Base-by-base conservation (phyloP, 768 basidiomycete species). In the Boletus subparvulus region DNA sequence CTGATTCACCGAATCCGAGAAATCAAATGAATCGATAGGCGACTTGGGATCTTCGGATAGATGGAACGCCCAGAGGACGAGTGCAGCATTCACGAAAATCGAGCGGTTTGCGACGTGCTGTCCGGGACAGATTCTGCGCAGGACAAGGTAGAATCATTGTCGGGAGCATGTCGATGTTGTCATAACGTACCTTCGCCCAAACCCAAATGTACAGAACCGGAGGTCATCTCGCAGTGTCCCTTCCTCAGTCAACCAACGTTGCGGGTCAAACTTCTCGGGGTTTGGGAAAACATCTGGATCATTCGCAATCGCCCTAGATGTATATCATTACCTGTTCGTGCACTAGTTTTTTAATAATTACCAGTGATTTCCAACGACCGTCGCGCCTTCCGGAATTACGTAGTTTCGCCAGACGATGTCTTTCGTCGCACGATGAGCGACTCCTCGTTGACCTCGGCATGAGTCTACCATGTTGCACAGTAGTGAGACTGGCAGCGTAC, bases 131-230 rank as follows among this genome's bases (percentile, higher is more conserved):
- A 47, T 58, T n/a, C 55, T 57, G 16, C 3, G 11, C 21, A 24
- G 28, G 28, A 3, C 3, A 37, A 1, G 14, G 16, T n/a, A 40
- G 30, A 2, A 14, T 37, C 35, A n/a, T 6, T 1, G 12, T 35
- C 28, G 6, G 21, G 19, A n/a, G 16, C 6, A 19, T 5, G 16
- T 3, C 16, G 16, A 21, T 14, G 14, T 21, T 21, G 16, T 17
- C 17, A 10, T 17, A 28, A 30, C 48, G 10, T n/a, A 59, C 58
- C 58, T 50, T 33, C 49, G 39, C 14, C 56, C 49, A 14, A 58
- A 58, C 4, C 58, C 58, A 37, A 50, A 59, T 17, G 32, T 33
- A 46, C 33, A 46, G 33, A 59, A 59, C 35, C 49, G 58, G 33
- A 50, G 24, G 26, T 51, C 58, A 2, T 58, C 35, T 24, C 56